Conservation (phyloP, 352 stramenopile genomes). For the Detonula confervacea region DNA sequence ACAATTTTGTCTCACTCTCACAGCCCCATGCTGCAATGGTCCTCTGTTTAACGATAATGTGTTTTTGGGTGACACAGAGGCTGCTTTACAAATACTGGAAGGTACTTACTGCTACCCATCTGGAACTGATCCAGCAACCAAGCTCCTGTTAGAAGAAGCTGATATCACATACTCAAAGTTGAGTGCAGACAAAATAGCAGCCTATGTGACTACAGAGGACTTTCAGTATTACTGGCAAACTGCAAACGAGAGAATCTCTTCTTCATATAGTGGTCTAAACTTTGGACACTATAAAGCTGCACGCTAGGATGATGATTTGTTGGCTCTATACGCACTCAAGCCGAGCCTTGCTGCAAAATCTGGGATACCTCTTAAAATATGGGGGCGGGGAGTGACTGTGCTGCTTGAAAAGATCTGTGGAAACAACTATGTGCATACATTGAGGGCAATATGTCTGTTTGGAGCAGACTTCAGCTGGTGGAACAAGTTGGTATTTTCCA, state of each 20-base stretch:
- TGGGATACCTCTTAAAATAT: not conserved
- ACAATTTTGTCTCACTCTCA: not conserved
- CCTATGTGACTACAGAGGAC: not conserved
- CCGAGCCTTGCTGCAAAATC: not conserved
- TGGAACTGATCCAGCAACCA: not conserved
- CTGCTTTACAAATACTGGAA: not conserved
- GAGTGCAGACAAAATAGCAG: not conserved
- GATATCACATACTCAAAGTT: not conserved
- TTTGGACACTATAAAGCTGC: not conserved
- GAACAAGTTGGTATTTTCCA: not conserved
- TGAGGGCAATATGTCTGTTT: not conserved
- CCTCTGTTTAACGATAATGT: constrained; percentile 2
- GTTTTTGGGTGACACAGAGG: constrained; percentile 12
- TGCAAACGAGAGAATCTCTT: not conserved
- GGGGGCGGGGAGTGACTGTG: not conserved
- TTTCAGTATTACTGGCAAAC: constrained; percentile 13
- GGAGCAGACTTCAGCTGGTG: not conserved
- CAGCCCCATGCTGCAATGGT: not conserved
- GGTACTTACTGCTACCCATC: not conserved
- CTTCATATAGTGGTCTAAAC: not conserved
- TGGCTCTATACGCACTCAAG: not conserved
- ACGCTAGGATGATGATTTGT: not conserved
- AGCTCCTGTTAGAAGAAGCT: constrained; percentile 1
- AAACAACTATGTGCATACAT: not conserved
- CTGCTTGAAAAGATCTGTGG: not conserved